These are phyloP conservation scores for Lasiosphaeriaceae sp. DNA, from an alignment of 495 filamentous ascomycete genomes.

Conservation along the genomic window DNA sequence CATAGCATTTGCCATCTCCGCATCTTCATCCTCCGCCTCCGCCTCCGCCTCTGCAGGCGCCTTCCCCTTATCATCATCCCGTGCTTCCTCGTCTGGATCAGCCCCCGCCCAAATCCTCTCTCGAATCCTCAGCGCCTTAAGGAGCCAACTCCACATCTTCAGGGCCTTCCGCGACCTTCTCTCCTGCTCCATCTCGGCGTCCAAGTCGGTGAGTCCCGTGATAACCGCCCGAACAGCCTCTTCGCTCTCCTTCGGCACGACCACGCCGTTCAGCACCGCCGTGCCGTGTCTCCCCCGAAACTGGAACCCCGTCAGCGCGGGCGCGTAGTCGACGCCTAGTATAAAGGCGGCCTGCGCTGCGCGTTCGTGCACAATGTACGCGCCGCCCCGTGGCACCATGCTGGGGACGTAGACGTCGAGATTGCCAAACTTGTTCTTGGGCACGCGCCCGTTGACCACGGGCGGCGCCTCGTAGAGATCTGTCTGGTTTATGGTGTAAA, in stretches of 20 bases:
- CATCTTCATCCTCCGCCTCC: constrained; percentile 16
- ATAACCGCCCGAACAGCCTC: constrained; percentile 71
- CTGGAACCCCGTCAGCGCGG: constrained; percentile 84
- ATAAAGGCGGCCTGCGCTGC: constrained; percentile 70
- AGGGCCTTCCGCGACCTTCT: constrained; percentile 54
- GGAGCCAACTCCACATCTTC: constrained; percentile 70
- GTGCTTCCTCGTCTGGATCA: constrained; percentile 25
- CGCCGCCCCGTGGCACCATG: constrained; percentile 83
- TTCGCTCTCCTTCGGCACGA: constrained; percentile 65
- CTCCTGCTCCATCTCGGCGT: constrained; percentile 53
- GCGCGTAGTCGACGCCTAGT: constrained; percentile 79
- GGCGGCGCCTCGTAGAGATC: constrained; percentile 69
- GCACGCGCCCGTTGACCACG: constrained; percentile 68
- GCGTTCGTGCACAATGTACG: constrained; percentile 58
- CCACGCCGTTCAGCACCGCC: constrained; percentile 68
- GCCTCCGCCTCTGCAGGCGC: constrained; percentile 9
- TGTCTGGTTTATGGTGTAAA: constrained; percentile 78
- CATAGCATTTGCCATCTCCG: constrained; percentile 11
- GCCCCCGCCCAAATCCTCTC: constrained; percentile 61
- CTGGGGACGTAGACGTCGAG: constrained; percentile 86
- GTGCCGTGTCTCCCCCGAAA: constrained; percentile 81
- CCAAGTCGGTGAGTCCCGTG: constrained; percentile 57
- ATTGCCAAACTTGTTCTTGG: constrained; percentile 85
- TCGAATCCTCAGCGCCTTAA: constrained; percentile 71
- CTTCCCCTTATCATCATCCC: constrained; percentile 27